Base-by-base conservation (phyloP, 352 stramenopile species). In the Plasmopara halstedii region DNA sequence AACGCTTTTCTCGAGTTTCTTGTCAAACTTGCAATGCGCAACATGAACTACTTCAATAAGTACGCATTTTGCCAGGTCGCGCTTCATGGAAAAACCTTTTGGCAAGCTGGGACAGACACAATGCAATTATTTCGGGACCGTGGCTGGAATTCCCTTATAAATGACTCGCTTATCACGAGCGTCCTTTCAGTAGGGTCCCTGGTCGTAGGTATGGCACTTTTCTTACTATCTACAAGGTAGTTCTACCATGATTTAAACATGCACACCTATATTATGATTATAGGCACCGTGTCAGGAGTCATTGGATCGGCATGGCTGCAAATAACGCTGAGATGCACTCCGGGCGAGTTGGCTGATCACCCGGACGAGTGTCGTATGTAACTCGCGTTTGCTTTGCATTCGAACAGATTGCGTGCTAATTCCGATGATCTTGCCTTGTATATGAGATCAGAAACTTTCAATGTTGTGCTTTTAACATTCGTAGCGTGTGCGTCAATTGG, bases 1-100 rank as follows among this genome's bases (percentile, higher is more conserved):
- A 93, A 93, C 38, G 81, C 78, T 21, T 93, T 74, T 26, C 59
- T 93, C n/a, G 81, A 90, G 45, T 93, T 79, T 46, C 56, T 93
- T 26, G 70, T 89, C 32, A 65, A 67, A 42, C 49, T 88, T 23
- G 71, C 88, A 11, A 73, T 73, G 35, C 71, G 70, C 36, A 88
- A 88, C 48, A 67, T 88, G 52, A 59, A 83, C 42, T 83, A 85
- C 31, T 94, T 88, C 45, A 94, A 94, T 69, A 94, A 94, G 56
- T 94, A 80, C 50, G 82, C 82, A 3, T 91, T 90, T 46, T 90
- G 79, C 40, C 82, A 91, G 25, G 70, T 94, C 20, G 79, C 79
- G 17, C 64, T 94, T n/a, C 89, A 94, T 59, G 82, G 79, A 13
- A 91, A 88, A 41, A 70, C 87, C 46, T 91, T 94, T 53, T 61